Evolutionary conservation across 164 flowering plant genomes (phyloP), one percentile per base, ranked within the genome.

Genomic region (Aristolochia fimbriata): DNA sequence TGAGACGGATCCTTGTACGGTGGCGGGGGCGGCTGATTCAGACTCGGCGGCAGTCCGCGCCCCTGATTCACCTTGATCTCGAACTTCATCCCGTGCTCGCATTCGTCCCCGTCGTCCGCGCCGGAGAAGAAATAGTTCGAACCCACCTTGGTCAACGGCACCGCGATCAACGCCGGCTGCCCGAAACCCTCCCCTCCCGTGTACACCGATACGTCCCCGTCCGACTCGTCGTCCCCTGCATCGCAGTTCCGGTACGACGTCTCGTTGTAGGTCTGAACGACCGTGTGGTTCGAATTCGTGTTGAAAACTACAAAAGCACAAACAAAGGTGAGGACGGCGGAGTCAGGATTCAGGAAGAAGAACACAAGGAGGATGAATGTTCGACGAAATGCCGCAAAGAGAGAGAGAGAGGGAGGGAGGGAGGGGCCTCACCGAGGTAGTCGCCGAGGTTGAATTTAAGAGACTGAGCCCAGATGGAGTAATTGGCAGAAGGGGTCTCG

Each of bases 21-120:
- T 7, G 91, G 87, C 0, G 96, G 96, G 2, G 97, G 97, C 2
- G 94, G 94, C 68, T 82, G 91, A 74, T 81, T 86, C 61, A 91
- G 91, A 72, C 78, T 82, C 1, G 88, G 86, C 9, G 96, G 96
- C 53, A 88, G 72, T 9, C 96, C 97, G n/a, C 49, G 55, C 10
- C 96, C 97, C 33, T 64, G 78, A 2, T 56, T 57, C 43, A 91
- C 96, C 14, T 27, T 22, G 72, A 91, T 83, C 75, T 68, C 67
- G 62, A 91, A 87, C 19, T 76, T 76, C 91, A 91, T 74, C 41
- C 96, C 96, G 0, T 71, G 67, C 57, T 47, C 73, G 70, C 97
- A 87, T 70, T 83, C 89, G 3, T 49, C 59, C 19, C 96, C 93
- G 64, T 83, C 89, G 43, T 71, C 72, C 0, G 80, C 82, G 65